Evolutionary conservation across 345 rosid species (phyloP).

Genomic region (Euphorbia peplus): DNA sequence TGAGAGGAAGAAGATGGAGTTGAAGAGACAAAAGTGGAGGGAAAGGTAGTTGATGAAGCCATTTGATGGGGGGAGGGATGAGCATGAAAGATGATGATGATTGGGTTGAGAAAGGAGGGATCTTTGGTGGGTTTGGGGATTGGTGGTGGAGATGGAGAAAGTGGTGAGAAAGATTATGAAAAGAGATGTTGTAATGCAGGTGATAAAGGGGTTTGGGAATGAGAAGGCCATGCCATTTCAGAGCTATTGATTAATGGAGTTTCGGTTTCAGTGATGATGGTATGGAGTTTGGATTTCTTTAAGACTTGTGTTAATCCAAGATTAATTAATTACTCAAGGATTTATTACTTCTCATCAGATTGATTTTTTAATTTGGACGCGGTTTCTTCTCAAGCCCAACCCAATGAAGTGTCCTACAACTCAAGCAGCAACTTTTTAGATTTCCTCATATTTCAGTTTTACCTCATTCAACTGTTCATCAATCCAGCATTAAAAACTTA

Average conservation of each 20-base stretch:
- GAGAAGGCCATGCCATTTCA: conserved; percentile 64
- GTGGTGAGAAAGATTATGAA: conserved; percentile 43
- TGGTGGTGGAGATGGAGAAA: conserved; percentile 46
- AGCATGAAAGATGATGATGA: conserved; percentile 26
- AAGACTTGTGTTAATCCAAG: not conserved
- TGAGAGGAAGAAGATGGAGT: conserved; percentile 41
- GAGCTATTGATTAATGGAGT: not conserved
- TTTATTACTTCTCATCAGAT: too few species aligned
- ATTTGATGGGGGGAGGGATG: conserved; percentile 30
- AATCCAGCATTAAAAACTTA: too few species aligned
- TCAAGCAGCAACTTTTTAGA: too few species aligned
- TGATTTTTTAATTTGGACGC: too few species aligned
- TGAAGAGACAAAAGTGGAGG: conserved; percentile 63
- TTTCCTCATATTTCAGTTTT: too few species aligned
- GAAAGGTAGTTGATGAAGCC: conserved; percentile 61
- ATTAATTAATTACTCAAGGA: not conserved
- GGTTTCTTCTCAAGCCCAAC: too few species aligned
- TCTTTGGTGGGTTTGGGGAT: conserved; percentile 40
- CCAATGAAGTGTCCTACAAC: too few species aligned
- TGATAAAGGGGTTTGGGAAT: conserved; percentile 23
- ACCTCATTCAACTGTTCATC: too few species aligned
- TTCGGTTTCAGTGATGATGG: not conserved
- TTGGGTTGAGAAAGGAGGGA: conserved; percentile 36
- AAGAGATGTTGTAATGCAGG: conserved; percentile 32
- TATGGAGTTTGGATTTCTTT: not conserved